phyloP scores from a whole-genome alignment of 768 basidiomycete species.

The Naematelia aurantialba region DNA sequence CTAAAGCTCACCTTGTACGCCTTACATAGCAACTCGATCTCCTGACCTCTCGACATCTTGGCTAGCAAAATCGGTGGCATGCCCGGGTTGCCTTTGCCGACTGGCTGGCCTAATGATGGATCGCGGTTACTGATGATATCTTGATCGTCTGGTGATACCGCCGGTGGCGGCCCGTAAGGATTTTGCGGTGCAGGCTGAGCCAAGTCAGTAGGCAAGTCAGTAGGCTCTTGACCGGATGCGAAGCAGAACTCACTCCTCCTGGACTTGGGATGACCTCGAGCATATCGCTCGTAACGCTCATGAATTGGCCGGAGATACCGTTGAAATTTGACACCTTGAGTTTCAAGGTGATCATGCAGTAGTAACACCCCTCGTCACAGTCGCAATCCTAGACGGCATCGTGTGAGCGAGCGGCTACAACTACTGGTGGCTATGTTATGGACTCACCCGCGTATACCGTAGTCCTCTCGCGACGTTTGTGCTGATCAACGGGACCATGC shows the following conservation, averaged over 20 bases:
- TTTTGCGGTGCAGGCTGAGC: constrained; percentile 28
- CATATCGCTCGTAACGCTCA: constrained; percentile 84
- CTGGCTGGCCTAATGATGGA: constrained; percentile 72
- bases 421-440: constrained; percentile 6
- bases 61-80: constrained; percentile 72
- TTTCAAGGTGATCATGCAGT: constrained; percentile 76
- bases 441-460: constrained; percentile 51
- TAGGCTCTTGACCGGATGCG: background rate
- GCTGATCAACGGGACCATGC: constrained; percentile 86
- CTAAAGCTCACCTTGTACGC: constrained; percentile 76
- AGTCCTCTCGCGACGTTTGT: constrained; percentile 84
- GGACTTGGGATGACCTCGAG: constrained; percentile 38
- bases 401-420: background rate
- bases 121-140: constrained; percentile 67
- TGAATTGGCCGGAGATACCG: constrained; percentile 59
- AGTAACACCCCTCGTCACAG: constrained; percentile 75
- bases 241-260: constrained; percentile 27
- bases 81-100: constrained; percentile 67
- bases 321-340: constrained; percentile 69
- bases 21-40: constrained; percentile 74
- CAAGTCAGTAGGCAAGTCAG: background rate
- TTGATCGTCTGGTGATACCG: constrained; percentile 56
- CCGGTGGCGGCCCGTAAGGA: constrained; percentile 37
- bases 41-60: constrained; percentile 91
- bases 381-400: constrained; percentile 72